Conservation (phyloP, 2,329 filamentous ascomycete genomes). For the Fusarium foetens region DNA sequence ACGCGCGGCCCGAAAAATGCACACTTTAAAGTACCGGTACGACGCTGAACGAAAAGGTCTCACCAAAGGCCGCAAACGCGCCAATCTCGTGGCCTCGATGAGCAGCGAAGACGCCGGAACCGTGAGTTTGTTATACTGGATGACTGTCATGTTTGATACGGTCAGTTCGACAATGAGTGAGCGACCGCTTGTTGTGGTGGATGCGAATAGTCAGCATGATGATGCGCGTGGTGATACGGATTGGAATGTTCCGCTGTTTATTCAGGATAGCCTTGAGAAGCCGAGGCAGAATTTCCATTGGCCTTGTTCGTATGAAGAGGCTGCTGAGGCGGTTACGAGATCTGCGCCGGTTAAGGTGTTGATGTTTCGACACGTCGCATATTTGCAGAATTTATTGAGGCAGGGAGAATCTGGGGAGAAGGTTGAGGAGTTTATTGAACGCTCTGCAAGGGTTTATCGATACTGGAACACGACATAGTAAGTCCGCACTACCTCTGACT, state of each 20-base stretch:
- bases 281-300: slow-evolving; percentile 49
- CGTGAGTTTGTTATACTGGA: slow-evolving; percentile 65
- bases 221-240: slow-evolving; percentile 12
- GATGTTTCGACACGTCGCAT: slow-evolving; percentile 64
- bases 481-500: not conserved
- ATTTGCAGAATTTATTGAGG: slow-evolving; percentile 62
- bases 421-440: slow-evolving; percentile 60
- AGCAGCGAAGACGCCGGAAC: slow-evolving; percentile 51
- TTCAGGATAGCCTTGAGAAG: slow-evolving; percentile 22
- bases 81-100: not conserved
- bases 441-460: slow-evolving; percentile 59
- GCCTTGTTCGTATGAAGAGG: slow-evolving; percentile 64
- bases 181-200: slow-evolving; percentile 47
- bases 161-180: slow-evolving; percentile 63
- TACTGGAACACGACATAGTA: slow-evolving; percentile 64
- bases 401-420: slow-evolving; percentile 47
- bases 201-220: slow-evolving; percentile 52
- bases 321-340: slow-evolving; percentile 59
- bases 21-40: slow-evolving; percentile 36
- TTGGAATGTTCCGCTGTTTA: slow-evolving; percentile 18
- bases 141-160: slow-evolving; percentile 69
- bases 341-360: slow-evolving; percentile 68
- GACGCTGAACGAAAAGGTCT: slow-evolving; percentile 34
- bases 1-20: slow-evolving; percentile 39
- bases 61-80: not conserved